Conservation (phyloP, 208 protist species). For the Leishmania lainsoni region DNA sequence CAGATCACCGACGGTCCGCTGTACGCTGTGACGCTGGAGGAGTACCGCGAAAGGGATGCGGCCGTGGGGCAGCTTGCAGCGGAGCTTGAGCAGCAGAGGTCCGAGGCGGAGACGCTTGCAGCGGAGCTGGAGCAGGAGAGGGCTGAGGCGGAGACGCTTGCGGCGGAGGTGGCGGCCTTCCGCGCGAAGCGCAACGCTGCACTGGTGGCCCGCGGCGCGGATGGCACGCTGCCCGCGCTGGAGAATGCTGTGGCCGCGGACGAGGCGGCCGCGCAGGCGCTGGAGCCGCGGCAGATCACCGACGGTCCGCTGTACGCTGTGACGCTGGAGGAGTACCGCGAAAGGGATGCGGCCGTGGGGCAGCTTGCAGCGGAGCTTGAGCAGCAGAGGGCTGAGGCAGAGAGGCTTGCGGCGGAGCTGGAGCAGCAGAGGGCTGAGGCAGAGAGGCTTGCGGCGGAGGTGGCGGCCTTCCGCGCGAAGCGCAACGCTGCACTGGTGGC, state of each 20-base stretch:
- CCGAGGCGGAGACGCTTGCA: no score
- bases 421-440: constrained; percentile 19
- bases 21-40: constrained; percentile 31
- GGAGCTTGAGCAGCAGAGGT: no score
- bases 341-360: background rate
- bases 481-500: constrained; percentile 31
- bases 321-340: constrained; percentile 25
- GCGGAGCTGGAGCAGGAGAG: constrained; percentile 7
- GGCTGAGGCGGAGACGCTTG: constrained; percentile 1
- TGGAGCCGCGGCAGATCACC: constrained; percentile 21
- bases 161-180: constrained; percentile 1
- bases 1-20: constrained; percentile 28
- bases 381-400: background rate
- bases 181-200: constrained; percentile 31
- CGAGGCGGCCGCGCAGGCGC: constrained; percentile 25
- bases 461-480: constrained; percentile 14
- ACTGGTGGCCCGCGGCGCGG: constrained; percentile 25
- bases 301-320: constrained; percentile 27
- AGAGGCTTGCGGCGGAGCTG: constrained; percentile 1
- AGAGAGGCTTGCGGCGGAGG: constrained; percentile 1
- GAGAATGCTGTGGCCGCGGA: constrained; percentile 20
- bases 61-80: no score
- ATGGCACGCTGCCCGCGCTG: constrained; percentile 28
- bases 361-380: constrained; percentile 2
- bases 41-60: no score